These are phyloP conservation scores for Fusarium sp. DNA, from an alignment of 2,329 filamentous ascomycete genomes.

Conservation along the genomic window DNA sequence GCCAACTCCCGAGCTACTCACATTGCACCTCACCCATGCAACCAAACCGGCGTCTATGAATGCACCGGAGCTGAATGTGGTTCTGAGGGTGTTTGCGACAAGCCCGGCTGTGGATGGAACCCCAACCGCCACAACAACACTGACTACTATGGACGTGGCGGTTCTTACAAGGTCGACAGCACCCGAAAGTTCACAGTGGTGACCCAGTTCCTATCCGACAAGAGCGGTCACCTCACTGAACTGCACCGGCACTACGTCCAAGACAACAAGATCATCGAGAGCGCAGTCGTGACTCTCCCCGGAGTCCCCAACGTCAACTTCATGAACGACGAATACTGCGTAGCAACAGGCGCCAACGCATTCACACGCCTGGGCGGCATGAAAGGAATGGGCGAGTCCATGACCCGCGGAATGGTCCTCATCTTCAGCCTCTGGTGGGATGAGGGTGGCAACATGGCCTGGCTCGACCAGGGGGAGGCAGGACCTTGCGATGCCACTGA, in stretches of 20 bases:
- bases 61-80: conserved; percentile 58
- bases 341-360: conserved; percentile 44
- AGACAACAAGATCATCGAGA: conserved; percentile 45
- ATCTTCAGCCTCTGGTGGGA: conserved; percentile 68
- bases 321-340: conserved; percentile 53
- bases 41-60: conserved; percentile 55
- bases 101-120: conserved; percentile 60
- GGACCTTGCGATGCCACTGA: conserved; percentile 67
- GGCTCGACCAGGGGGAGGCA: conserved; percentile 61
- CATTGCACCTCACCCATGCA: conserved; percentile 64
- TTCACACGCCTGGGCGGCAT: conserved; percentile 56
- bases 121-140: conserved; percentile 50
- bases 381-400: conserved; percentile 59
- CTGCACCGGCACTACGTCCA: conserved; percentile 61
- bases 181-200: conserved; percentile 58
- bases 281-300: conserved; percentile 29
- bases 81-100: conserved; percentile 56
- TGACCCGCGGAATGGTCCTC: conserved; percentile 64
- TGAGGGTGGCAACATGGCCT: conserved; percentile 62
- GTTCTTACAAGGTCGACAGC: conserved; percentile 51
- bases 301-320: conserved; percentile 51
- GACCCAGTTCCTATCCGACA: conserved; percentile 61
- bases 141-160: conserved; percentile 51
- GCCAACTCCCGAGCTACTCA: conserved; percentile 61
- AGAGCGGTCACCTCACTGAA: conserved; percentile 58